Evolutionary conservation across 306 rosid genomes (phyloP), one percentile per base, ranked within the genome.

Genomic region (Fagus crenata): DNA sequence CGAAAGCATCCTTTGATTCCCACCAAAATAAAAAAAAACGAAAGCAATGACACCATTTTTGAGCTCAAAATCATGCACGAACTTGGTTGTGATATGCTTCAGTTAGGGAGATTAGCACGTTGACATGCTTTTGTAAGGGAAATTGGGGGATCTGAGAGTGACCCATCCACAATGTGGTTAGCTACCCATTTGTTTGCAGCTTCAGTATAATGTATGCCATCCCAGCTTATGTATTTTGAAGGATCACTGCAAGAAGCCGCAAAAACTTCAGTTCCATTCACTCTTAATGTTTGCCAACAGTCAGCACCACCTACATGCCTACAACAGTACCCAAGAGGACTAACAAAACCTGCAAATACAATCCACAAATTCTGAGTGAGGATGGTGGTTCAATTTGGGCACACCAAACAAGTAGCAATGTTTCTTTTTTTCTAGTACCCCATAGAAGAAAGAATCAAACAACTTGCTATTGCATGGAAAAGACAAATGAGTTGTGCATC

Each of bases 281-380:
- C 78, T 49, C 42, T 17, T 2, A 65, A 65, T 31, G 54, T 77
- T 8, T 28, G 33, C 75, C 82, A 79, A 56, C 81, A 76, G 5
- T 2, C 4, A 32, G 55, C 74, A 37, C 9, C 63, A 22, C 49
- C 78, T 7, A 39, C 12, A 9, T 75, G 39, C 49, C 82, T 78
- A 35, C 87, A 84, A 75, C 84, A 84, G 22, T 61, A 56, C 36
- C 14, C 77, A 2, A 72, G 55, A n/a, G 77, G 84, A 72, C 74
- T 41, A 36, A 4, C 32, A 65, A 75, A 84, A 37, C 84, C 87
- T 80, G 53, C 71, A 84, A 31, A 17, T 18, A 22, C 28, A 4
- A 61, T 32, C 33, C 49, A 37, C 33, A 68, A 68, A 41, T 5
- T 4, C 36, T 14, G 17, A 18, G 53, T 41, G 54, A 41, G 22